Percentiles rank a stretch among this genome's conserved stretches.
phyloP scores from a whole-genome alignment of 1,139 yeast genomes.

The Suhomyces ambrosiae region DNA sequence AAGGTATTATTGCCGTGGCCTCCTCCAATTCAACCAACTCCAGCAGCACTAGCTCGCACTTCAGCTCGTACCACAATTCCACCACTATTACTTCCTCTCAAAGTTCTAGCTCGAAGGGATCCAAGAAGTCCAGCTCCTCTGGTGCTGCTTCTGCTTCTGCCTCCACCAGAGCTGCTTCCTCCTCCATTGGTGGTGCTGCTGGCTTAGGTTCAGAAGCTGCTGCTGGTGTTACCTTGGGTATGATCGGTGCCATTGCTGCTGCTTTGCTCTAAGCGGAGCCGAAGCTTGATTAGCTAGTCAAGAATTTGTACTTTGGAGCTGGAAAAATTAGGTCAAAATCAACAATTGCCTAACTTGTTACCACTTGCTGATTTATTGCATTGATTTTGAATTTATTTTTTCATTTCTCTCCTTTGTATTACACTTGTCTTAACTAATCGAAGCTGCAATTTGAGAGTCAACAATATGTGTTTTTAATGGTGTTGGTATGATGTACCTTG shows the following conservation, averaged over 20 bases:
- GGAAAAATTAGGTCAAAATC: too few relatives aligned
- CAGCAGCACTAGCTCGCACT: constrained; percentile 22
- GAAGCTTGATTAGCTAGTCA: too few relatives aligned
- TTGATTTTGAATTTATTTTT: too few relatives aligned
- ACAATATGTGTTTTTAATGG: constrained; percentile 6
- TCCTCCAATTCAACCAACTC: constrained; percentile 32
- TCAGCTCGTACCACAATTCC: constrained; percentile 19
- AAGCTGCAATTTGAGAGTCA: constrained; percentile 5
- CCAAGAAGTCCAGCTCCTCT: not conserved
- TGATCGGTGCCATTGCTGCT: constrained; percentile 53
- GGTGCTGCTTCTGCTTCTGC: constrained; percentile 5
- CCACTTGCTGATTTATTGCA: too few relatives aligned
- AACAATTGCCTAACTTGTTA: too few relatives aligned
- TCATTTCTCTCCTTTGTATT: too few relatives aligned
- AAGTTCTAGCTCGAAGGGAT: constrained; percentile 22
- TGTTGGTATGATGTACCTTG: constrained; percentile 5
- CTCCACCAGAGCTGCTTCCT: constrained; percentile 16
- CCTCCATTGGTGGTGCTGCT: constrained; percentile 34
- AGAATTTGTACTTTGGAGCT: too few relatives aligned
- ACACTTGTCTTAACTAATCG: too few relatives aligned
- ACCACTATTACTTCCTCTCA: constrained; percentile 18
- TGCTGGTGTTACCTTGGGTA: constrained; percentile 48
- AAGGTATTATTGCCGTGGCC: constrained; percentile 52
- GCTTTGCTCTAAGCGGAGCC: constrained; percentile 43
- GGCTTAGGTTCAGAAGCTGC: constrained; percentile 33